A percentile compares a stretch with the other conserved stretches of the same genome.
Conservation (phyloP, 1,284 basidiomycete genomes). For the Moesziomyces sp. region DNA sequence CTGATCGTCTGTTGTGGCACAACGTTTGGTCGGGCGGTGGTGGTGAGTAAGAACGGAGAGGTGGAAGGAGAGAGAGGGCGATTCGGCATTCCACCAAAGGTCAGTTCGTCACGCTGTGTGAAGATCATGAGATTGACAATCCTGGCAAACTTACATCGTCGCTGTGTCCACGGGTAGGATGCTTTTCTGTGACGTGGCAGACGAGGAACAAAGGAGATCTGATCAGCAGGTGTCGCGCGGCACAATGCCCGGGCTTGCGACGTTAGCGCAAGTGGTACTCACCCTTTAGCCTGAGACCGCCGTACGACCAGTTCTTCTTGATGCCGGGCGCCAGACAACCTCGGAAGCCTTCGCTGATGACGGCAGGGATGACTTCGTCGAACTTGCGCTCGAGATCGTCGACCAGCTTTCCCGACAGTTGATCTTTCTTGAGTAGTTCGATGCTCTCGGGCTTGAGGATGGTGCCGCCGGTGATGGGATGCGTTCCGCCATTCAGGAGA, state of each 20-base stretch:
- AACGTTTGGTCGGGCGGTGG: background rate
- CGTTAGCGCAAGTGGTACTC: background rate
- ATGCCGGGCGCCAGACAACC: slow-evolving; percentile 16
- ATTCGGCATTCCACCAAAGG: background rate
- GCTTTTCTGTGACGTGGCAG: slow-evolving; percentile 7
- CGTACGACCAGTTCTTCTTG: slow-evolving; percentile 26
- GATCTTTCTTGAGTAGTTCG: slow-evolving; percentile 42
- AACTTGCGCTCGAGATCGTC: slow-evolving; percentile 15
- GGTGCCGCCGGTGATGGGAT: slow-evolving; percentile 37
- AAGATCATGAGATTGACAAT: background rate
- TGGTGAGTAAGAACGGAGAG: too few relatives aligned
- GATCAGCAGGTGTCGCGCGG: background rate
- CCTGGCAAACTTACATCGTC: slow-evolving; percentile 2
- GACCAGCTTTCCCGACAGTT: slow-evolving; percentile 21
- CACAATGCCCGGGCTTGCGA: too few relatives aligned
- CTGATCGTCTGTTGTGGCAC: background rate
- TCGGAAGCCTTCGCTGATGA: slow-evolving; percentile 15
- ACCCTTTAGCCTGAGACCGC: slow-evolving; percentile 12
- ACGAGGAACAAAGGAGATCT: background rate
- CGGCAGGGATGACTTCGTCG: slow-evolving; percentile 9
- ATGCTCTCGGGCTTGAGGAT: slow-evolving; percentile 56
- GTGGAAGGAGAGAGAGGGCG: background rate
- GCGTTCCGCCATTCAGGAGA: slow-evolving; percentile 53
- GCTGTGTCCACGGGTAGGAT: slow-evolving; percentile 21
- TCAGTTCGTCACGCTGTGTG: background rate